phyloP scores from a whole-genome alignment of 2,329 filamentous ascomycete species.

The Aspergillus novofumigatus region DNA sequence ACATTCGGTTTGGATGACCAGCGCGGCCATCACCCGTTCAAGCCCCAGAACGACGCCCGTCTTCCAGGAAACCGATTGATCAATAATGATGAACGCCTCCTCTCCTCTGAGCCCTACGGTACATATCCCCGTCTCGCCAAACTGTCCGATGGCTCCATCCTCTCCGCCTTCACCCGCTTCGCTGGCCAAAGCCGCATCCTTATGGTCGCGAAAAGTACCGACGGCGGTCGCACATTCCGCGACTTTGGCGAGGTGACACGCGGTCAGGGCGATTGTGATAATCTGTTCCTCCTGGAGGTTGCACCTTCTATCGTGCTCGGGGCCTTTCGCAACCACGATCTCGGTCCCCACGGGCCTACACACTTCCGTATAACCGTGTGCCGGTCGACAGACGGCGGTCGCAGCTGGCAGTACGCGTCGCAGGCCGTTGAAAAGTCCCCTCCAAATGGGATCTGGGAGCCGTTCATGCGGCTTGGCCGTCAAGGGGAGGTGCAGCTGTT shows the following conservation, averaged over 20 bases:
- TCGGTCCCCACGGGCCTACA: conserved; percentile 32
- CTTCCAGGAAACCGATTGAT: conserved; percentile 22
- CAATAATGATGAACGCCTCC: conserved; percentile 30
- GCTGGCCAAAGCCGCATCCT: conserved; percentile 37
- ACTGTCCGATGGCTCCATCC: conserved; percentile 44
- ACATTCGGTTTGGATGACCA: conserved; percentile 22
- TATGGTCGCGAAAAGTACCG: conserved; percentile 42
- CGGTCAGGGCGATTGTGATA: conserved; percentile 44
- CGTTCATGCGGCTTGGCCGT: conserved; percentile 44
- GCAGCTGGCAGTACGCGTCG: conserved; percentile 41
- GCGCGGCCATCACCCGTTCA: conserved; percentile 4
- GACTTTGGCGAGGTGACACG: conserved; percentile 44
- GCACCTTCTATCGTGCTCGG: conserved; percentile 36
- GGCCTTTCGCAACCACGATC: conserved; percentile 48
- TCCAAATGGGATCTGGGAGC: conserved; percentile 46
- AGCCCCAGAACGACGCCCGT: not conserved
- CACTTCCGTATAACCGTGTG: conserved; percentile 51
- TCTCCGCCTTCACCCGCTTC: conserved; percentile 44
- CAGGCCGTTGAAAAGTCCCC: conserved; percentile 43
- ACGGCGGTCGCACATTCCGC: conserved; percentile 41
- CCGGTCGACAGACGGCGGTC: conserved; percentile 43
- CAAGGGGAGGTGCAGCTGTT: conserved; percentile 42
- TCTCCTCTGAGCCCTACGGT: conserved; percentile 37
- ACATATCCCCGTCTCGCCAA: conserved; percentile 48
- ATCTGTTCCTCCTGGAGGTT: conserved; percentile 45